Evolutionary conservation across 2,329 filamentous ascomycete species (phyloP), one percentile per base, ranked within the genome.

Genomic region (Scedosporium apiospermum): DNA sequence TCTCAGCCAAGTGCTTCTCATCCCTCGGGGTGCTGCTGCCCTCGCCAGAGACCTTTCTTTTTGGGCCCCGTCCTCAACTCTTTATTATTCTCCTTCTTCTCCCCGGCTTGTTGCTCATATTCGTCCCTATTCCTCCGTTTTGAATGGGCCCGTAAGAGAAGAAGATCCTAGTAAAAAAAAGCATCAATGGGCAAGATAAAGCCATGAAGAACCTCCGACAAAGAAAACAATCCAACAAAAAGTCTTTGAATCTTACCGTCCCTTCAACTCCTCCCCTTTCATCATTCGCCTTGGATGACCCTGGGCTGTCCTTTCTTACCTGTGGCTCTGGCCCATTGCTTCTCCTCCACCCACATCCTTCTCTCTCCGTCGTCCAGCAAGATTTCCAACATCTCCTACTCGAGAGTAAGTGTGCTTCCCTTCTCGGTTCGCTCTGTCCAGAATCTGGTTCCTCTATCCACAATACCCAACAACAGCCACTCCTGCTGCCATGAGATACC

Each of bases 201-300:
- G 23, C 12, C 30, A 12, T 12, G n/a, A 41, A 58, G 12, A 30
- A 38, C 27, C 9, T 30, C 41, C 18, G 57, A 63, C 42, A 63
- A 51, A 63, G 55, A 63, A 27, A 58, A 58, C 57, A 60, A 68
- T 67, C 65, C 62, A 67, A 58, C 55, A 62, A 42, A 44, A 55
- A 55, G 23, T 49, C 16, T 23, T n/a, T n/a, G 44, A 49, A 21
- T 49, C 53, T 16, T 57, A 16, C 12, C 18, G 14, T 16, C n/a
- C 34, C 38, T 42, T 16, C 23, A 18, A 38, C 38, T n/a, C 34
- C 18, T 41, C 57, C 27, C 34, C 57, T n/a, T 49, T 21, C 23
- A 9, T 16, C 23, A 30, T 6, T 30, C 53, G 14, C 26, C 53
- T 57, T 16, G 10, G 34, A 38, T 9, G 10, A 38, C 34, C 34